Percentiles rank a stretch among this genome's conserved stretches.
These are phyloP conservation scores for Colletotrichum musicola DNA, from an alignment of 2,329 filamentous ascomycete genomes.

Conservation along the genomic window DNA sequence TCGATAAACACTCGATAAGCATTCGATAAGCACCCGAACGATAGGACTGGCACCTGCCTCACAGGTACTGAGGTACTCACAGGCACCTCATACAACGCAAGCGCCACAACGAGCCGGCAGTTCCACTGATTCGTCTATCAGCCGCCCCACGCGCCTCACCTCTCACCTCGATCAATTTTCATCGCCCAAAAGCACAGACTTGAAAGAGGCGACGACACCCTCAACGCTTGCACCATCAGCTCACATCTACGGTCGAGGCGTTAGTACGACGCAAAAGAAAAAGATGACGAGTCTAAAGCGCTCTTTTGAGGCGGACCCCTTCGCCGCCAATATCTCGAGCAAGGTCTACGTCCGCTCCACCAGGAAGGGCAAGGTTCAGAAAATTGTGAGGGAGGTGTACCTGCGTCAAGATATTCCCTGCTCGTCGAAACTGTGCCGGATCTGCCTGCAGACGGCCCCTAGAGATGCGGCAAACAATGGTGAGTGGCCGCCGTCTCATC, in stretches of 20 bases:
- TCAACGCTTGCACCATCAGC: constrained; percentile 8
- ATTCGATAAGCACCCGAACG: background rate
- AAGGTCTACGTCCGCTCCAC: constrained; percentile 97
- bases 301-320: constrained; percentile 63
- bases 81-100: background rate
- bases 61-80: too few species aligned
- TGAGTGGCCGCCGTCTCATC: constrained; percentile 54
- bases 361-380: constrained; percentile 96
- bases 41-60: constrained; percentile 36
- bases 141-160: constrained; percentile 28
- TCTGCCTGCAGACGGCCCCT: constrained; percentile 81
- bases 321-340: constrained; percentile 84
- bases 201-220: background rate
- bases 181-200: constrained; percentile 13
- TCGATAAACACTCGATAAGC: constrained; percentile 13
- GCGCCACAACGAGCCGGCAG: constrained; percentile 1
- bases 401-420: constrained; percentile 97
- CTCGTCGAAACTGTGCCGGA: constrained; percentile 87
- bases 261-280: background rate
- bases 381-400: constrained; percentile 97
- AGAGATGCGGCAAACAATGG: constrained; percentile 83
- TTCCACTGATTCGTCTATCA: constrained; percentile 40
- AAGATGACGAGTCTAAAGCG: constrained; percentile 76
- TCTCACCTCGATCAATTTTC: constrained; percentile 37
- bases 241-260: constrained; percentile 7